Evolutionary conservation across 768 basidiomycete genomes (phyloP).

Genomic region (Panaeolus cyanescens): DNA sequence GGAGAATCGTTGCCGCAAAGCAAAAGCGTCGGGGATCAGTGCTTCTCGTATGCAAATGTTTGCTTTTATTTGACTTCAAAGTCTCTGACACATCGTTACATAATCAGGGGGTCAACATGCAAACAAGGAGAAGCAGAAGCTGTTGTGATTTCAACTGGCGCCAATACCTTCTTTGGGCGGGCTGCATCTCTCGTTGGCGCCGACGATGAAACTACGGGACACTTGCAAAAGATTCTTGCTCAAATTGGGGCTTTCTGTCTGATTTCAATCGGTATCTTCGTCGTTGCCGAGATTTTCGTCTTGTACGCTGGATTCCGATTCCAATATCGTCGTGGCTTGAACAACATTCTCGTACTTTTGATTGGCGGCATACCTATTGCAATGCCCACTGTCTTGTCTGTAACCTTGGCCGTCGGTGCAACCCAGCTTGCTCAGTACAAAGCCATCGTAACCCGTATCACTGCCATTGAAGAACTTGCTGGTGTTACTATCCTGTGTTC

Average conservation of each 20-base stretch:
- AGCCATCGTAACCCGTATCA: conserved; percentile 99
- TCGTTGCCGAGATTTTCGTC: conserved; percentile 90
- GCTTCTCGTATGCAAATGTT: conserved; percentile 81
- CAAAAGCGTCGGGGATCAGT: conserved; percentile 94
- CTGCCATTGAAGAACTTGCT: conserved; percentile 96
- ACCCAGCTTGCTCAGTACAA: conserved; percentile 99
- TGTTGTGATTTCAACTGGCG: conserved; percentile 96
- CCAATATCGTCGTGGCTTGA: conserved; percentile 89
- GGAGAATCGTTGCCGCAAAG: conserved; percentile 93
- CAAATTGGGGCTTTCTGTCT: conserved; percentile 98
- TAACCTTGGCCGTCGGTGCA: conserved; percentile 97
- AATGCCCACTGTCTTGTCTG: conserved; percentile 98
- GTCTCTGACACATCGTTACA: not conserved
- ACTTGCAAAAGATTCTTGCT: conserved; percentile 97
- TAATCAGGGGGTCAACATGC: conserved; percentile 86
- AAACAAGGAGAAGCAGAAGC: conserved; percentile 99
- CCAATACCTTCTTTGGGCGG: conserved; percentile 99
- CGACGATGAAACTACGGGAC: conserved; percentile 97
- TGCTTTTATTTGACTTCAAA: conserved; percentile 1
- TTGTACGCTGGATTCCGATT: conserved; percentile 93
- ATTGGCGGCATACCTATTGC: conserved; percentile 99
- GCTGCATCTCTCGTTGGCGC: conserved; percentile 98
- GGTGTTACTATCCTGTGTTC: conserved; percentile 99
- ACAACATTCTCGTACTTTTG: conserved; percentile 97
- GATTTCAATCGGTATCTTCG: conserved; percentile 94